Conservation (phyloP, 306 rosid species). For the Dalbergia cultrata region DNA sequence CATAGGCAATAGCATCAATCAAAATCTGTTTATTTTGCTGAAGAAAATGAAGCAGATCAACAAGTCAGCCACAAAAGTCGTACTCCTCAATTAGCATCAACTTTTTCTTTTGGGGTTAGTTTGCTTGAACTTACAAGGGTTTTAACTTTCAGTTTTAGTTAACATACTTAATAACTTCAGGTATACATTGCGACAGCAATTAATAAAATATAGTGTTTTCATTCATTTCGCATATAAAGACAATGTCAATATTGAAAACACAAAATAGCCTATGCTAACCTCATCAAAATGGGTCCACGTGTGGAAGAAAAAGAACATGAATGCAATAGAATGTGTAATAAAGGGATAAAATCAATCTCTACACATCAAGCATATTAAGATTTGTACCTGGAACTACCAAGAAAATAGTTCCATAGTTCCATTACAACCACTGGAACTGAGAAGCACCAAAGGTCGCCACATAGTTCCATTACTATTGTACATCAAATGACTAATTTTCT, state of each 20-base stretch:
- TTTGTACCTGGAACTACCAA: conserved; percentile 28
- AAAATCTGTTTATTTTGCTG: conserved; percentile 97
- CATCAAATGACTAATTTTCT: conserved; percentile 35
- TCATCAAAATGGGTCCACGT: conserved; percentile 62
- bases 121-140: background rate
- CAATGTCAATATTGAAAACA: too few relatives aligned
- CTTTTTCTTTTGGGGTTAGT: background rate
- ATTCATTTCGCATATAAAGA: too few relatives aligned
- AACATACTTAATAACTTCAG: background rate
- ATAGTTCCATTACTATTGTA: conserved; percentile 12
- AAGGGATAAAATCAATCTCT: background rate
- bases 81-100: conserved; percentile 10
- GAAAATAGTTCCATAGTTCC: conserved; percentile 34
- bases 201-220: too few relatives aligned
- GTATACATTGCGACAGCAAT: conserved; percentile 17
- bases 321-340: conserved; percentile 50
- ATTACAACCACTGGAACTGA: conserved; percentile 23
- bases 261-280: too few relatives aligned
- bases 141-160: conserved; percentile 18
- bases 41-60: conserved; percentile 50
- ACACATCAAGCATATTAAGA: background rate
- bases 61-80: conserved; percentile 28
- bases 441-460: conserved; percentile 11
- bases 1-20: conserved; percentile 98
- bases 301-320: conserved; percentile 66